Evolutionary conservation across 306 rosid species (phyloP), one percentile per base, ranked within the genome.

Genomic region (Sicyos edulis): DNA sequence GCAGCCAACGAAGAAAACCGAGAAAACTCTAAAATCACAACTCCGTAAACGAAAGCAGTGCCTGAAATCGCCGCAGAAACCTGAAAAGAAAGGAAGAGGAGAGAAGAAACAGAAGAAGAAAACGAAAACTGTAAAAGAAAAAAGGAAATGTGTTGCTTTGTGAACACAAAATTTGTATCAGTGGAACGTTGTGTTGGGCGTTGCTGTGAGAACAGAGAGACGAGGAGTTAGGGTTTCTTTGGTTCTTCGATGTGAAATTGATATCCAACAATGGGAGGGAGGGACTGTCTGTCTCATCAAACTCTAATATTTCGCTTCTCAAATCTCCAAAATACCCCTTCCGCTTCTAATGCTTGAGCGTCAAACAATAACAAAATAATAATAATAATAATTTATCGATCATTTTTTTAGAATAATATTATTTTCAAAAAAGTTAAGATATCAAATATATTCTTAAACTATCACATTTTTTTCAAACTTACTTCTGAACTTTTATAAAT

Each of bases 1-100:
- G 13, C 24, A 69, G 16, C n/a, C 57, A 69, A 50, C 24, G 13
- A 75, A 72, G 78, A 74, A 63, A 75, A 74, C 81, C 80, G 80
- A 81, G 61, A 73, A 42, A 56, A 21, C 75, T 69, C 59, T 5
- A 68, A 68, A 26, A 16, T 69, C n/a, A 66, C 22, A 66, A 66
- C 55, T 45, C 19, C 54, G 17, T 19, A 45, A 17, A 20, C 13
- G 5, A 47, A 68, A 68, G 8, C 56, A 47, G 4, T 13, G 72
- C 21, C n/a, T 14, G 15, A 68, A 68, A 55, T 68, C 42, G 57
- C 22, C 56, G 57, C 57, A 22, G 72, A 3, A 68, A 68, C 72
- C 72, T 68, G 72, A 68, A 49, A 68, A 47, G 19, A 68, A 68
- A 68, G 14, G 72, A 68, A 68, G 56, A 49, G 0, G 72, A 67